Conservation (phyloP, 208 protist genomes). For the Tritrichomonas foetus region DNA sequence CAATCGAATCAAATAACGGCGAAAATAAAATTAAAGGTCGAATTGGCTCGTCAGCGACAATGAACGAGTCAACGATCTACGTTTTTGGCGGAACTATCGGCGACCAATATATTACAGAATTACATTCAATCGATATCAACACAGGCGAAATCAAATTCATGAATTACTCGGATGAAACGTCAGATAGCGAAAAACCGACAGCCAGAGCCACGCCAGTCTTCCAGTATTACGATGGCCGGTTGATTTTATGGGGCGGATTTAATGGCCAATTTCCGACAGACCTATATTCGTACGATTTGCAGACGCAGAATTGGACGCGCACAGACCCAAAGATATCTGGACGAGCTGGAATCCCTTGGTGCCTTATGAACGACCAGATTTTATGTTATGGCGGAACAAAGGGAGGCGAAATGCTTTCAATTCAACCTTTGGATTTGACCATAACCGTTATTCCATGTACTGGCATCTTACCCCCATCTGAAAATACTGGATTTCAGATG, state of each 20-base stretch:
- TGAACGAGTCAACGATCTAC: not conserved
- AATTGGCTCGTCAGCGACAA: not conserved
- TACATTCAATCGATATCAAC: not conserved
- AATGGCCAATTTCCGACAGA: not conserved
- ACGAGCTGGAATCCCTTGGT: no score
- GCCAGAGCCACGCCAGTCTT: no score
- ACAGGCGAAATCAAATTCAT: not conserved
- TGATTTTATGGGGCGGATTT: not conserved
- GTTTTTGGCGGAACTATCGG: not conserved
- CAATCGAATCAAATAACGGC: not conserved
- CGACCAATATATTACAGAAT: not conserved
- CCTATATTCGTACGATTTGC: no score
- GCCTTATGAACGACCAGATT: no score
- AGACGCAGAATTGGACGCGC: no score
- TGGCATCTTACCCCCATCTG: not conserved
- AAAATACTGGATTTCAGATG: not conserved
- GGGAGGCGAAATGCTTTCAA: not conserved
- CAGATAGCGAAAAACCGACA: no score
- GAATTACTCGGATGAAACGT: not conserved
- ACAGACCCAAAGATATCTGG: no score
- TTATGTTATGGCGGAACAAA: no score
- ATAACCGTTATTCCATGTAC: not conserved
- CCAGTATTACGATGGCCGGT: not conserved
- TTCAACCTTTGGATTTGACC: no score
- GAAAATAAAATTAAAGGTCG: not conserved